Evolutionary conservation across 1,284 basidiomycete species (phyloP).

Genomic region (Wallemia hederae): DNA sequence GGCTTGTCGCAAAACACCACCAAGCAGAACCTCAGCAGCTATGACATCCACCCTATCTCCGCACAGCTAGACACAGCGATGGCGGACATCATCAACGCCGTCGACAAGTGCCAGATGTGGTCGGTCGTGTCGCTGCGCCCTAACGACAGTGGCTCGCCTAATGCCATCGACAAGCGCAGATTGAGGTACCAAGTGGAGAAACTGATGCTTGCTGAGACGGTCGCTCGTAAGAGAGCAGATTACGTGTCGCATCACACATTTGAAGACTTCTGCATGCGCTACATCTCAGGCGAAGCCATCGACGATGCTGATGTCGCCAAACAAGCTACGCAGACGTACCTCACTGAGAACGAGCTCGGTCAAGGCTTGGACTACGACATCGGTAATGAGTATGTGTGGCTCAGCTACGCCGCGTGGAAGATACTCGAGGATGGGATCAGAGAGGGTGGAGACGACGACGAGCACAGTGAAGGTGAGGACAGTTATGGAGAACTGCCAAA

Average conservation of each 20-base stretch:
- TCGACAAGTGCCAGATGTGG: neutral
- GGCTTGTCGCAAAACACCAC: neutral
- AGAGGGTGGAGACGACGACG: constrained; percentile 52
- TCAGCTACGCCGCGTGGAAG: constrained; percentile 17
- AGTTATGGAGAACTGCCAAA: constrained; percentile 37
- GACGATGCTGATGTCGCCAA: constrained; percentile 84
- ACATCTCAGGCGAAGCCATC: constrained; percentile 68
- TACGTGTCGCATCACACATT: constrained; percentile 65
- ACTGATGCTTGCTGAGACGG: constrained; percentile 34
- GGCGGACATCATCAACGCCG: neutral
- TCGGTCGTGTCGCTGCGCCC: neutral
- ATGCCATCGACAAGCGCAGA: neutral
- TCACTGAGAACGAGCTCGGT: constrained; percentile 51
- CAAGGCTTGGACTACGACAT: constrained; percentile 43
- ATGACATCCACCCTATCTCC: neutral
- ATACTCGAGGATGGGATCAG: neutral
- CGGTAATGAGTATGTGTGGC: constrained; percentile 38
- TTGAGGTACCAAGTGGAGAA: constrained; percentile 23
- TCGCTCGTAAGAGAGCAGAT: constrained; percentile 55
- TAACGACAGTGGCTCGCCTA: neutral
- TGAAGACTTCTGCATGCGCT: constrained; percentile 71
- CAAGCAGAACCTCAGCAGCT: neutral
- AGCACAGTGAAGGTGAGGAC: constrained; percentile 58
- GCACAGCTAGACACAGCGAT: neutral
- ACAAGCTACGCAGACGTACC: constrained; percentile 65